phyloP scores from a whole-genome alignment of 1,284 basidiomycete genomes.

The Naganishia cerealis region DNA sequence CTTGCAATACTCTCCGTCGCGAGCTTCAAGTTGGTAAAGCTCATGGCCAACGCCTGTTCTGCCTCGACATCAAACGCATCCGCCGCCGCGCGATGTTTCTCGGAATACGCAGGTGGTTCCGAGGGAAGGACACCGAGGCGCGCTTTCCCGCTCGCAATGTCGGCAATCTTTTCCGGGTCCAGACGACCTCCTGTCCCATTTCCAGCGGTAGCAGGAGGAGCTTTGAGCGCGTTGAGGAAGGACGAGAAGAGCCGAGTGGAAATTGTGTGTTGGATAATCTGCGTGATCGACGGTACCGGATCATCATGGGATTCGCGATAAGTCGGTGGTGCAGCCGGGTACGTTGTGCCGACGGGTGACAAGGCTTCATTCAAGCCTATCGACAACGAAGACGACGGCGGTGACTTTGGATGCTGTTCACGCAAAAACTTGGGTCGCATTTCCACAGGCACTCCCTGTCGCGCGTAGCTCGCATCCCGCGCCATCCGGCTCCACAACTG shows the following conservation, averaged over 20 bases:
- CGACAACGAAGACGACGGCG: background rate
- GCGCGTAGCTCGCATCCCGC: conserved; percentile 50
- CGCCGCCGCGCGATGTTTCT: background rate
- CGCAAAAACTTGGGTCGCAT: conserved; percentile 53
- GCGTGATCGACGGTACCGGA: conserved; percentile 19
- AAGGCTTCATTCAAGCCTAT: conserved; percentile 10
- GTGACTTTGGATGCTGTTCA: conserved; percentile 10
- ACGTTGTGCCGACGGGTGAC: conserved; percentile 15
- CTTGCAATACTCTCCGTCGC: conserved; percentile 31
- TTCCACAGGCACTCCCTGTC: conserved; percentile 43
- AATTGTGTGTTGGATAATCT: conserved; percentile 49
- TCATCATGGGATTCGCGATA: conserved; percentile 32
- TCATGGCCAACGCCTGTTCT: conserved; percentile 28
- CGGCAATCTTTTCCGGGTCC: conserved; percentile 54
- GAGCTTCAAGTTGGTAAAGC: conserved; percentile 32
- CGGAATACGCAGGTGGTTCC: conserved; percentile 15
- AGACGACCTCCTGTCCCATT: conserved; percentile 31
- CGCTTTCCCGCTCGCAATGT: conserved; percentile 53
- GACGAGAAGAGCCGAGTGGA: conserved; percentile 51
- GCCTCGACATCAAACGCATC: conserved; percentile 27
- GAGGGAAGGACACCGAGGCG: conserved; percentile 48
- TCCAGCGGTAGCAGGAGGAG: conserved; percentile 33
- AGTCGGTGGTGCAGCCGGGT: conserved; percentile 37
- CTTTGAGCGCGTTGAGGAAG: conserved; percentile 55
- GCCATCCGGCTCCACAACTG: conserved; percentile 84